phyloP scores from a whole-genome alignment of 2,329 filamentous ascomycete genomes.

The Beauveria rudraprayagi region DNA sequence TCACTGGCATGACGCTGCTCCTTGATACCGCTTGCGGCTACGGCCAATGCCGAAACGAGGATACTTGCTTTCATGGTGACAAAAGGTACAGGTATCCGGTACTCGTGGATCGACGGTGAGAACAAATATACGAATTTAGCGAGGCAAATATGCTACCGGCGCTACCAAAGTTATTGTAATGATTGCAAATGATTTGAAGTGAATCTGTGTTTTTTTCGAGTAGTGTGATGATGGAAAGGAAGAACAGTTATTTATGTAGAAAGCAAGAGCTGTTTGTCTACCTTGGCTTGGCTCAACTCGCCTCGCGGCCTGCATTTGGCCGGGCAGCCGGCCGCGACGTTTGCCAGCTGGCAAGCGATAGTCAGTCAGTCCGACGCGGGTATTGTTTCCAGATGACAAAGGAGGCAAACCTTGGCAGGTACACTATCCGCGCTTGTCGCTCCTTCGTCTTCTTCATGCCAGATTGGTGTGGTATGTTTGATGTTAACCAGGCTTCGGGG shows the following conservation, averaged over 20 bases:
- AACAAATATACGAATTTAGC: slow-evolving; percentile 1
- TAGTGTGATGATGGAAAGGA: background rate
- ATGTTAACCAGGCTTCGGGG: background rate
- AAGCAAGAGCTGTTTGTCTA: background rate
- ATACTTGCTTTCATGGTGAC: slow-evolving; percentile 3
- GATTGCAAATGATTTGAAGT: slow-evolving; percentile 4
- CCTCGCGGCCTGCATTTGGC: background rate
- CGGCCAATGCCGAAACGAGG: background rate
- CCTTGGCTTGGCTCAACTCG: background rate
- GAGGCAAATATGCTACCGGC: slow-evolving; percentile 6
- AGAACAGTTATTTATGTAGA: slow-evolving; percentile 4
- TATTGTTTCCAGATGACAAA: slow-evolving; percentile 9
- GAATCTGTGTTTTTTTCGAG: slow-evolving; percentile 2
- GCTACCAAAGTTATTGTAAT: slow-evolving; percentile 6
- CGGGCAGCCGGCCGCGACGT: slow-evolving; percentile 3
- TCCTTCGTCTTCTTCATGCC: background rate
- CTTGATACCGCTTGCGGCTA: background rate
- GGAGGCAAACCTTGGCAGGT: slow-evolving; percentile 6
- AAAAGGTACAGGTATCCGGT: background rate
- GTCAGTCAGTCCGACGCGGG: background rate
- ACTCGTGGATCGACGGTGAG: background rate
- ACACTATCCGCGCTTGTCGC: background rate
- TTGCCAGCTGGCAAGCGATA: slow-evolving; percentile 7
- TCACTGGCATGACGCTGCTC: slow-evolving; percentile 12
- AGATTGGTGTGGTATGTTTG: background rate